A percentile compares a stretch with the other conserved stretches of the same genome.
Evolutionary conservation across 2,329 filamentous ascomycete species (phyloP).

Genomic region (Corinectria fuckeliana): DNA sequence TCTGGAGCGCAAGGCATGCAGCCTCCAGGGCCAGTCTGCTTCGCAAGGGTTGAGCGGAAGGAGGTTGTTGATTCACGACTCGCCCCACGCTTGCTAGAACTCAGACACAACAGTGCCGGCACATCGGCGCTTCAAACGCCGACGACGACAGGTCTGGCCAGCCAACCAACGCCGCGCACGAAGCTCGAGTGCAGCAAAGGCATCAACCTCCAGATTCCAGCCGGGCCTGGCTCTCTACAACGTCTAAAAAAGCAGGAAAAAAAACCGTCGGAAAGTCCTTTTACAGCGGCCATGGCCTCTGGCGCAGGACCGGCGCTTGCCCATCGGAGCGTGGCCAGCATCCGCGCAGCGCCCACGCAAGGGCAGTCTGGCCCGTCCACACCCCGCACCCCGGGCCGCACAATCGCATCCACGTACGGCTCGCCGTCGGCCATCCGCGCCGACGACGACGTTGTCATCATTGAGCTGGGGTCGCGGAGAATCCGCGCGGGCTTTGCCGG

Average conservation of each 20-base stretch:
- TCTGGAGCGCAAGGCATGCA: conserved; percentile 39
- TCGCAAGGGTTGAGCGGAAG: conserved; percentile 18
- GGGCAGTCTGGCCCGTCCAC: conserved; percentile 46
- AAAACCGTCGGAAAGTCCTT: background rate
- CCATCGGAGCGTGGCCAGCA: conserved; percentile 65
- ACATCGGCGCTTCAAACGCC: conserved; percentile 38
- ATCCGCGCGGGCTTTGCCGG: conserved; percentile 87
- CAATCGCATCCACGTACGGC: conserved; percentile 62
- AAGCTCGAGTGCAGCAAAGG: conserved; percentile 22
- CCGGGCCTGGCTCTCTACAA: conserved; percentile 13
- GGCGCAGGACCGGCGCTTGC: conserved; percentile 53
- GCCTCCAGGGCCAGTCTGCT: conserved; percentile 15
- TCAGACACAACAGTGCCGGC: conserved; percentile 23
- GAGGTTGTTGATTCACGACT: conserved; percentile 27
- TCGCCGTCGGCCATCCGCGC: conserved; percentile 67
- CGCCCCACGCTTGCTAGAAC: conserved; percentile 40
- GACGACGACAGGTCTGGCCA: conserved; percentile 26
- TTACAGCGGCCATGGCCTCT: conserved; percentile 50
- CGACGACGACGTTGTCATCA: conserved; percentile 84
- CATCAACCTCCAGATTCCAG: conserved; percentile 17
- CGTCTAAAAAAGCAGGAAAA: background rate
- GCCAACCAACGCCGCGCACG: conserved; percentile 33
- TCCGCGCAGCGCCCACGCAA: conserved; percentile 53
- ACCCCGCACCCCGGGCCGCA: conserved; percentile 67
- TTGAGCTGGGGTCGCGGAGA: conserved; percentile 83